Evolutionary conservation across 2,329 filamentous ascomycete genomes (phyloP), one percentile per base, ranked within the genome.

Genomic region (Fusarium subtropicale): DNA sequence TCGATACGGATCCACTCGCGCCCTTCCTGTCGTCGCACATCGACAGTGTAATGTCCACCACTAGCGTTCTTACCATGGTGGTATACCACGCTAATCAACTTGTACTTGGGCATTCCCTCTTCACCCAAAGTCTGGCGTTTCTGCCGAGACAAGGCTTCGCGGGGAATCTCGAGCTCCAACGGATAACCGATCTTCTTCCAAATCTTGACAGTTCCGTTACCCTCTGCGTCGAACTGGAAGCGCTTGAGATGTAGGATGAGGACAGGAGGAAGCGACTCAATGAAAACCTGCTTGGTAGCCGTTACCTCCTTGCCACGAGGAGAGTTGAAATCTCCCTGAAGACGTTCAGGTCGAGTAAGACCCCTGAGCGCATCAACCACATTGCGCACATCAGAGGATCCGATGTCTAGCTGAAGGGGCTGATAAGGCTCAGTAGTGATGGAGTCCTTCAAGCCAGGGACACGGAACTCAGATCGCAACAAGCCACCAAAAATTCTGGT

Each of bases 111-210:
- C 63, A 92, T 84, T 3, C 89, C 88, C n/a, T 79, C 78, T 44
- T 90, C 90, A 68, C 91, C 89, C 18, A 88, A 83, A 28, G 86
- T 83, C 68, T 92, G 83, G 45, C 86, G 85, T 77, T 90, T 91
- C 75, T 91, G 88, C 31, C 91, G 89, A 13, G 94, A 91, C 75
- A 99, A 91, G 12, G 93, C 91, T 76, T 98, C 95, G 60, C 91
- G 91, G 1, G 96, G 96, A 67, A 99, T 93, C 77, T 98, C 95
- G 52, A 99, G 85, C 75, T 98, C 94, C 30, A 99, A 84, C 0
- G 96, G 96, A 76, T 99, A 99, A 22, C 94, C 95, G 61, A 99
- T 86, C 82, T 95, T 97, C 84, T 98, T 99, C 93, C 95, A 97
- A 69, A 98, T 97, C 84, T 99, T 99, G 75, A 97, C 91, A 1